These are phyloP conservation scores for Puya raimondii DNA, from an alignment of 176 grass and related monocot genomes.

Conservation along the genomic window DNA sequence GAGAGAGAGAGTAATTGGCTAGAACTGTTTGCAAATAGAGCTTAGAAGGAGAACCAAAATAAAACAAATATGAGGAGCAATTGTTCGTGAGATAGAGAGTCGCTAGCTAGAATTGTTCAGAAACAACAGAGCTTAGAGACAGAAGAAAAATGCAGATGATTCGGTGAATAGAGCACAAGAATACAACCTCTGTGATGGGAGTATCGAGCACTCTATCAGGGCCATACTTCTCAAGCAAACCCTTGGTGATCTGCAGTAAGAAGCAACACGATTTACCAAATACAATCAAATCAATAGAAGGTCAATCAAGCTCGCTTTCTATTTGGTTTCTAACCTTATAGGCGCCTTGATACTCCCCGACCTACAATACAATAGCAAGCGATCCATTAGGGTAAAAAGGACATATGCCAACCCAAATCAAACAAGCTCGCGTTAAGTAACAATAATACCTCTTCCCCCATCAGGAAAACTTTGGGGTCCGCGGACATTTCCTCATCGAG, in stretches of 20 bases:
- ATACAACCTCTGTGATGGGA: constrained; percentile 84
- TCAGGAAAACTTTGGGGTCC: constrained; percentile 89
- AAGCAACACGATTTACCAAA: constrained; percentile 14
- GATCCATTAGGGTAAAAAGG: constrained; percentile 9
- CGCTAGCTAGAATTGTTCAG: no score
- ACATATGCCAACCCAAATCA: background rate
- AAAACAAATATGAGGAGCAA: no score
- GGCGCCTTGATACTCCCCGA: constrained; percentile 97
- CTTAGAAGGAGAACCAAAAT: no score
- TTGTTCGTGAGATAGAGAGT: no score
- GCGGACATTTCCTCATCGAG: constrained; percentile 98
- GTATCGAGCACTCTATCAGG: constrained; percentile 99
- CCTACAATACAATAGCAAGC: constrained; percentile 51
- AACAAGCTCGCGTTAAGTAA: background rate
- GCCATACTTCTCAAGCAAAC: constrained; percentile 91
- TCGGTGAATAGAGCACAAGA: background rate
- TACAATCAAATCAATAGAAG: constrained; percentile 1
- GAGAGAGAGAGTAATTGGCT: background rate
- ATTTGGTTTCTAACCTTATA: constrained; percentile 61
- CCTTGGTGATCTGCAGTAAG: constrained; percentile 73
- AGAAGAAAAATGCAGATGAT: no score
- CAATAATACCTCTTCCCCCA: constrained; percentile 84
- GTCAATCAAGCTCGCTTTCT: background rate
- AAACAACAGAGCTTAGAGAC: no score
- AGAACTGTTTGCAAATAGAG: no score